Conservation (phyloP, 2,329 filamentous ascomycete genomes). For the Colletotrichum sp. region DNA sequence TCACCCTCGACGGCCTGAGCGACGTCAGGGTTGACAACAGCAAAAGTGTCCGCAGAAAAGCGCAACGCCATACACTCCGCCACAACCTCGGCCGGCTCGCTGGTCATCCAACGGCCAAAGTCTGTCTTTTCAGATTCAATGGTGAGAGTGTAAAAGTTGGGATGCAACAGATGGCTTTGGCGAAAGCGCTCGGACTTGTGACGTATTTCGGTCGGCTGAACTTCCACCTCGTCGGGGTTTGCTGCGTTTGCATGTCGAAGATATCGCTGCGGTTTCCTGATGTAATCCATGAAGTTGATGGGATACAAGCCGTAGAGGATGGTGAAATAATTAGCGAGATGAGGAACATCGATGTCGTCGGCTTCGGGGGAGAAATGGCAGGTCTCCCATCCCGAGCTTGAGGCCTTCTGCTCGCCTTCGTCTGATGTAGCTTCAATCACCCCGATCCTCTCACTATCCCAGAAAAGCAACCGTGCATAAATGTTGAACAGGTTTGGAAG, state of each 20-base stretch:
- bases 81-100: conserved; percentile 79
- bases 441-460: conserved; percentile 63
- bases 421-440: conserved; percentile 42
- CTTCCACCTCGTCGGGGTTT: conserved; percentile 75
- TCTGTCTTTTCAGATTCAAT: conserved; percentile 82
- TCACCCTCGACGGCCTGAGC: conserved; percentile 23
- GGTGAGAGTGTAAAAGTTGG: conserved; percentile 83
- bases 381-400: conserved; percentile 65
- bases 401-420: conserved; percentile 38
- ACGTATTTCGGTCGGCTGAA: conserved; percentile 79
- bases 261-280: conserved; percentile 81
- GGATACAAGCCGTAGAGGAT: conserved; percentile 84
- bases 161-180: conserved; percentile 75
- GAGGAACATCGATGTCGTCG: conserved; percentile 67
- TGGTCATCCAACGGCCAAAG: conserved; percentile 78
- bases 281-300: conserved; percentile 86
- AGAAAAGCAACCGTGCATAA: conserved; percentile 80
- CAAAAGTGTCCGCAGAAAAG: conserved; percentile 28
- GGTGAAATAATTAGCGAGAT: conserved; percentile 78
- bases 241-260: conserved; percentile 74
- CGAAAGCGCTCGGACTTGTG: conserved; percentile 78
- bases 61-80: conserved; percentile 80
- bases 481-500: conserved; percentile 80
- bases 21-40: conserved; percentile 4
- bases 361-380: conserved; percentile 65